Evolutionary conservation across 1,284 basidiomycete species (phyloP), one percentile per base, ranked within the genome.

Genomic region (Abortiporus biennis): DNA sequence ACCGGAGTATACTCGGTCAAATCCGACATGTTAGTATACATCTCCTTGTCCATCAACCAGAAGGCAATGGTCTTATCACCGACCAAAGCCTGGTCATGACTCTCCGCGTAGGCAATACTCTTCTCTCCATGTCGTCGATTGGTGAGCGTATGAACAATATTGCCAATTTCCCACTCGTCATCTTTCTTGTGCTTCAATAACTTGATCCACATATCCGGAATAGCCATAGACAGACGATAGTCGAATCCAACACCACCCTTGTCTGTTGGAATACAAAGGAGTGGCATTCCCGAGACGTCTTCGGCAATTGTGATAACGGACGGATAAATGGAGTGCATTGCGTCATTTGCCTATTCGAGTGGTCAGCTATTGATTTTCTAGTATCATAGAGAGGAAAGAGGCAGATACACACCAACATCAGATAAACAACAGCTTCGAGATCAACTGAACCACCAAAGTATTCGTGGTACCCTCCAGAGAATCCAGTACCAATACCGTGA

Each of bases 121-220:
- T 85, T 92, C 67, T 99, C 95, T 30, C 83, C 72, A 57, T 94
- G 72, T 22, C 95, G 77, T 44, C 95, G 77, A 63, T 99, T 97
- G 20, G 80, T 92, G 44, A 99, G 68, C 2, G 92, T 98, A 60
- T 88, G 85, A 19, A 86, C 84, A 49, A 99, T 94, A 61, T 85
- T 79, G 45, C 72, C 81, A 55, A 99, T 74, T 42, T 95, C 77
- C 95, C 95, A 99, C 35, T 86, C 76, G 52, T 88, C 80, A 60
- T 99, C 95, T 3, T 64, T 53, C 59, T 80, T 84, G 65, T 99
- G 95, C 64, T 99, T 99, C 53, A 98, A 77, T 19, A 98, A 72
- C 66, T 99, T 98, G 74, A 99, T 99, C 92, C 93, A 99, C 93
- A 97, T 98, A 64, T 99, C 95, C 3, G 95, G 95, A 38, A 99